Evolutionary conservation across 495 filamentous ascomycete species (phyloP).

Genomic region (Rhypophila decipiens): DNA sequence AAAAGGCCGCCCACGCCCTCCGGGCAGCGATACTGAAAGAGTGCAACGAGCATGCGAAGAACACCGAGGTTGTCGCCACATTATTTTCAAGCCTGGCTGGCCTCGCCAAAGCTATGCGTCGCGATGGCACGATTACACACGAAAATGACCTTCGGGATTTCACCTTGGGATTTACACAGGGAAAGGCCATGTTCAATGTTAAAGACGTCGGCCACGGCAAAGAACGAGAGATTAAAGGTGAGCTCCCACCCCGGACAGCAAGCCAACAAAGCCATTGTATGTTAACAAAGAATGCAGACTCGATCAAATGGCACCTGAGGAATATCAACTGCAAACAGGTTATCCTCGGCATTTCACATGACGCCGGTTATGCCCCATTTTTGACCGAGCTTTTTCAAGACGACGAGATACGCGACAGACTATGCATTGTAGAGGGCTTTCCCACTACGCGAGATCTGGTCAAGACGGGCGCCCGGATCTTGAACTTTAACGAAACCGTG

Average conservation of each 20-base stretch:
- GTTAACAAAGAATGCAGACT: constrained; percentile 52
- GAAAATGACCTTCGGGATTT: constrained; percentile 57
- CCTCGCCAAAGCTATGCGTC: constrained; percentile 54
- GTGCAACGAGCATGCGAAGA: constrained; percentile 35
- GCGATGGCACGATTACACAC: constrained; percentile 50
- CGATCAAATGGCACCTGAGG: constrained; percentile 51
- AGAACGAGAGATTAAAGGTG: constrained; percentile 60
- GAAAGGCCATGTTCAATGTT: constrained; percentile 64
- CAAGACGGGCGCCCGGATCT: constrained; percentile 48
- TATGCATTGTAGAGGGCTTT: constrained; percentile 70
- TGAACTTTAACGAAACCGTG: constrained; percentile 52
- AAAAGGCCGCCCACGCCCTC: constrained; percentile 59
- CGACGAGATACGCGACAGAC: constrained; percentile 44
- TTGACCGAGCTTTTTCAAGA: constrained; percentile 59
- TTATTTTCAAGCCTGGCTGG: constrained; percentile 64
- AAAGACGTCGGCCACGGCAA: constrained; percentile 67
- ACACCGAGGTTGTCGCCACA: constrained; percentile 58
- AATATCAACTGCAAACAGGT: constrained; percentile 78
- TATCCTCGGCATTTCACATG: constrained; percentile 71
- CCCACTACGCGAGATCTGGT: constrained; percentile 63
- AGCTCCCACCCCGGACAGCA: too few species aligned
- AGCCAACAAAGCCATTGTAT: too few species aligned
- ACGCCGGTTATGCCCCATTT: constrained; percentile 63
- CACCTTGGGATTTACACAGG: constrained; percentile 69
- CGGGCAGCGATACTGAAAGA: constrained; percentile 47